Conservation (phyloP, 2,329 filamentous ascomycete species). For the Colletotrichum sp. region DNA sequence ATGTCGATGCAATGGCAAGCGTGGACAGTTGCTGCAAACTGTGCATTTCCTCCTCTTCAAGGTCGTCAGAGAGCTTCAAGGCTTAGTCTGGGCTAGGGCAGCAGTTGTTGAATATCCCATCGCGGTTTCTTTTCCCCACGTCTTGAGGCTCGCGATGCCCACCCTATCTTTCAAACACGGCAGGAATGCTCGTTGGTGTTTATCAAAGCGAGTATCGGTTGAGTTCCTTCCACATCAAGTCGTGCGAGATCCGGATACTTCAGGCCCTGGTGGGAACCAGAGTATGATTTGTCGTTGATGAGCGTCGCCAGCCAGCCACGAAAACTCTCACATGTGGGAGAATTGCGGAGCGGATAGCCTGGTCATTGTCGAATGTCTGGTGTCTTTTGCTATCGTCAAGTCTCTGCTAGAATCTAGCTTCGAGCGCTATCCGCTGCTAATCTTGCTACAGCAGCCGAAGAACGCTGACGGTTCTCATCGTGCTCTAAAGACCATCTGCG, state of each 20-base stretch:
- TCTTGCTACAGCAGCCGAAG: conserved; percentile 58
- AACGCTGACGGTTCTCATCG: conserved; percentile 40
- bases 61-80: not conserved
- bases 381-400: conserved; percentile 77
- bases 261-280: not conserved
- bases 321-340: conserved; percentile 33
- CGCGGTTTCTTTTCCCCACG: not conserved
- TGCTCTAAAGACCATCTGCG: conserved; percentile 49
- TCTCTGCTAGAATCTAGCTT: conserved; percentile 69
- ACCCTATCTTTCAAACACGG: not conserved
- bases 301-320: conserved; percentile 29
- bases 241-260: not conserved
- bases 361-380: conserved; percentile 50
- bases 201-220: not conserved
- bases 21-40: not conserved
- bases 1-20: not conserved
- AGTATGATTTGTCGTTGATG: conserved; percentile 9
- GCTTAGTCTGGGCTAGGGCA: not conserved
- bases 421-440: conserved; percentile 65
- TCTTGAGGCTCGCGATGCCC: not conserved
- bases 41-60: not conserved
- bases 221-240: not conserved
- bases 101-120: not conserved
- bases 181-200: not conserved
- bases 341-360: conserved; percentile 48